Base-by-base conservation (phyloP, 805 yeast species). In the Pichia deserticola region DNA sequence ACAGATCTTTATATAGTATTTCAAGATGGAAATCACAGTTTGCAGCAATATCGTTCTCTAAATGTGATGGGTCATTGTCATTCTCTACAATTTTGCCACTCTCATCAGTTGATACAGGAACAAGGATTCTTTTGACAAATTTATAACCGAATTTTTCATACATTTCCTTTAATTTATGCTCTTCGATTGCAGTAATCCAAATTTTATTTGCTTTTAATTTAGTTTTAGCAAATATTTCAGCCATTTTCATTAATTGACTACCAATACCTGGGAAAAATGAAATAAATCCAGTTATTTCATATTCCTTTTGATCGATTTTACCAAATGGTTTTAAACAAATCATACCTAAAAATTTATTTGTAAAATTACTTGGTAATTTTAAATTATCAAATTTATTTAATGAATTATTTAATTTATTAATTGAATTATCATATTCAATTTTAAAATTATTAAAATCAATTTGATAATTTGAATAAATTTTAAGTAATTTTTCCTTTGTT, bases 261-360 rank as follows among this genome's bases (percentile, higher is more conserved):
- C 72, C 59, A 11, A 67, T 47, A n/a, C 62, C 59, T 25, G 75
- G 73, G 56, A 70, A 65, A 50, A 75, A 78, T 0, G 85, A 77
- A 0, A 82, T 73, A 51, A 76, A 74, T 7, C 75, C 76, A 0
- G 85, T 78, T 10, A 80, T 47, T 54, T 77, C 82, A n/a, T 59
- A 59, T 8, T 32, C 12, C 54, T 57, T 12, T 20, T 29, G n/a
- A 11, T 3, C 13, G 20, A 15, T 47, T 4, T 29, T 47, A 5
- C n/a, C 37, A 29, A 49, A 51, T 12, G 66, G 65, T 49, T 67
- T 72, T 29, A 66, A 49, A 3, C 69, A 74, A 3, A 64, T 54
- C 3, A 74, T 65, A 1, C 74, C 75, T 8, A 68, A 44, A 5
- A 67, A 53, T 29, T 50, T 50, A 5, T 51, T 45, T 27, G 59